Evolutionary conservation across 73 alveolate species (phyloP).

Genomic region (Paramecium sonneborni): DNA sequence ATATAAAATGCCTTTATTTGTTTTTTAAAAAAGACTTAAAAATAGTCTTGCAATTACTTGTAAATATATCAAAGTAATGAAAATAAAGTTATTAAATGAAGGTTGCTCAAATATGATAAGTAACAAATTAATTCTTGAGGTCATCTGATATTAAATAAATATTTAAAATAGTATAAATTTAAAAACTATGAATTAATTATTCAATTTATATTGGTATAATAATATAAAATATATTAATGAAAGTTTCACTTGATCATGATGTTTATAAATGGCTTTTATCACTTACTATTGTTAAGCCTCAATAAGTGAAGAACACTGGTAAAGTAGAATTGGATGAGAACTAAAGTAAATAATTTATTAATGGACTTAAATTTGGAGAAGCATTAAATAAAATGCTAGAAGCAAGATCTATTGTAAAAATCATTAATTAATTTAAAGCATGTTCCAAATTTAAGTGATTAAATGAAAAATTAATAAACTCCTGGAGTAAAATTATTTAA

Average conservation of each 20-base stretch:
- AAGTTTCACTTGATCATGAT: conserved; percentile 45
- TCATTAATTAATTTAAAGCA: neutral
- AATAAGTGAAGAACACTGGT: conserved; percentile 13
- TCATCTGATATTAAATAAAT: neutral
- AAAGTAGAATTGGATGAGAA: conserved; percentile 52
- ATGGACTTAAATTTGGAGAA: conserved; percentile 51
- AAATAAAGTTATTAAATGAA: too few relatives aligned
- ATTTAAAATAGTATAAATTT: neutral
- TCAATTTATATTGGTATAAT: neutral
- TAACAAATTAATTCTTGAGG: too few relatives aligned
- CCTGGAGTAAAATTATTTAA: conserved; percentile 79
- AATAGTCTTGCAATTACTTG: too few relatives aligned
- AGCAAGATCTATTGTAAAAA: neutral
- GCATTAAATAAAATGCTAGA: conserved; percentile 6
- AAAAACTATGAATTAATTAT: neutral
- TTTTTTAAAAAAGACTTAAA: too few relatives aligned
- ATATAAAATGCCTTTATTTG: too few relatives aligned
- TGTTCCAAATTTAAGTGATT: conserved; percentile 36
- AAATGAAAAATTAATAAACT: conserved; percentile 72
- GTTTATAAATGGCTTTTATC: conserved; percentile 29
- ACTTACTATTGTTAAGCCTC: neutral
- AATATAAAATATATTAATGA: neutral
- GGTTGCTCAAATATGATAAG: too few relatives aligned
- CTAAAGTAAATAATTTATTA: neutral
- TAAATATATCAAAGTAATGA: too few relatives aligned